A percentile compares a stretch with the other conserved stretches of the same genome.
These are phyloP conservation scores for Scolecobasidium constrictum DNA, from an alignment of 2,329 filamentous ascomycete genomes.

Conservation along the genomic window DNA sequence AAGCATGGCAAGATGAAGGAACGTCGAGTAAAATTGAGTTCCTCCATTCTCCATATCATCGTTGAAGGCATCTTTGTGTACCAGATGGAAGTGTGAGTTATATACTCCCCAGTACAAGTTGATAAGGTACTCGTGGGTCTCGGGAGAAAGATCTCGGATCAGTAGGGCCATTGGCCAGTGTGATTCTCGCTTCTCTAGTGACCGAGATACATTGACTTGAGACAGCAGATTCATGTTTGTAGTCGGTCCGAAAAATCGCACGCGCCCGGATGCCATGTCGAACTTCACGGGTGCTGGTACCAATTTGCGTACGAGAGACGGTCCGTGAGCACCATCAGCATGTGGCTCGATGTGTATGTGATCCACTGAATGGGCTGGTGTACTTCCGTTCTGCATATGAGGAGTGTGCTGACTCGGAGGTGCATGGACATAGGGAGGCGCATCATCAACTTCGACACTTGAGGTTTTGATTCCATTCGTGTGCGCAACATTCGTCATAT, in stretches of 20 bases:
- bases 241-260: conserved; percentile 3
- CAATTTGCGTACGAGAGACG: neutral
- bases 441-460: neutral
- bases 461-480: neutral
- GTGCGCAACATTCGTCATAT: too few relatives aligned
- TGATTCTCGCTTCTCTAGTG: neutral
- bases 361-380: neutral
- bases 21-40: conserved; percentile 3
- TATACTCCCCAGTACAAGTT: neutral
- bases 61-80: conserved; percentile 4
- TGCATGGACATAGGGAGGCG: neutral
- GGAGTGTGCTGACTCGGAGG: too few relatives aligned
- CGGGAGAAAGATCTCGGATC: neutral
- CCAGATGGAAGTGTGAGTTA: conserved; percentile 2
- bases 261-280: neutral
- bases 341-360: neutral
- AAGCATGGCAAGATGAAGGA: conserved; percentile 5
- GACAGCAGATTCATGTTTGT: conserved; percentile 5
- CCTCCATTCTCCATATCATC: conserved; percentile 1
- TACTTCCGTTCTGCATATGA: neutral
- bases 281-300: conserved; percentile 1
- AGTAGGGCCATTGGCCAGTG: conserved; percentile 5
- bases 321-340: neutral
- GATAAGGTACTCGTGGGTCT: conserved; percentile 5
- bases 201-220: neutral